A percentile compares a stretch with the other conserved stretches of the same genome.
phyloP scores from a whole-genome alignment of 768 basidiomycete species.

The Lanmaoa rubissima region DNA sequence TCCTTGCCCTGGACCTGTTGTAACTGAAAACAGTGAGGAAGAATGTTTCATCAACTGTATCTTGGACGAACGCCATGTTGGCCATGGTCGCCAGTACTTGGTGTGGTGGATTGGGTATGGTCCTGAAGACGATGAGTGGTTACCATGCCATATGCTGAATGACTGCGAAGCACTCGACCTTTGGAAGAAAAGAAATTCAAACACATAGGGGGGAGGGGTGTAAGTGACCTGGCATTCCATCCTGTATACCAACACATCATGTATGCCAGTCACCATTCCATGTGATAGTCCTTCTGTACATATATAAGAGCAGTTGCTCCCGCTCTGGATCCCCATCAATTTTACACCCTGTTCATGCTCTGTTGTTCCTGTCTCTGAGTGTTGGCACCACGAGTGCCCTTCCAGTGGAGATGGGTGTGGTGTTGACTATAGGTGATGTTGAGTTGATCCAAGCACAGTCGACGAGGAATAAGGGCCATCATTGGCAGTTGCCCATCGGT shows the following conservation, averaged over 20 bases:
- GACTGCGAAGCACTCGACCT: constrained; percentile 4
- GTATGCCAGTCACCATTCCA: too few species aligned
- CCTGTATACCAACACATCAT: too few species aligned
- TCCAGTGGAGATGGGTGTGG: constrained; percentile 20
- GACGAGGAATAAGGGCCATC: constrained; percentile 37
- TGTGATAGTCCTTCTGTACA: too few species aligned
- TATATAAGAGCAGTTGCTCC: too few species aligned
- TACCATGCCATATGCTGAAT: background rate
- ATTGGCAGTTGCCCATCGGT: constrained; percentile 74
- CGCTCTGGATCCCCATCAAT: too few species aligned
- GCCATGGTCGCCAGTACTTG: constrained; percentile 17
- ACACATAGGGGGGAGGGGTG: background rate
- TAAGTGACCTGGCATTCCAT: too few species aligned
- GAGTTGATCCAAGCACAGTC: constrained; percentile 45
- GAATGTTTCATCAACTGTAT: background rate
- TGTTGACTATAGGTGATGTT: constrained; percentile 37
- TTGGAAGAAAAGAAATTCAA: background rate
- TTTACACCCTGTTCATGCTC: too few species aligned
- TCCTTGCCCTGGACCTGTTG: background rate
- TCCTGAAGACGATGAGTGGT: constrained; percentile 5
- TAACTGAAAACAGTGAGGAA: background rate
- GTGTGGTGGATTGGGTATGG: constrained; percentile 19
- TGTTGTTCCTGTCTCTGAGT: too few species aligned
- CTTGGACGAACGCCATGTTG: constrained; percentile 6
- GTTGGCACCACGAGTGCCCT: too few species aligned